Evolutionary conservation across 495 filamentous ascomycete genomes (phyloP), one percentile per base, ranked within the genome.

Genomic region (Hypoxylon trugodes): DNA sequence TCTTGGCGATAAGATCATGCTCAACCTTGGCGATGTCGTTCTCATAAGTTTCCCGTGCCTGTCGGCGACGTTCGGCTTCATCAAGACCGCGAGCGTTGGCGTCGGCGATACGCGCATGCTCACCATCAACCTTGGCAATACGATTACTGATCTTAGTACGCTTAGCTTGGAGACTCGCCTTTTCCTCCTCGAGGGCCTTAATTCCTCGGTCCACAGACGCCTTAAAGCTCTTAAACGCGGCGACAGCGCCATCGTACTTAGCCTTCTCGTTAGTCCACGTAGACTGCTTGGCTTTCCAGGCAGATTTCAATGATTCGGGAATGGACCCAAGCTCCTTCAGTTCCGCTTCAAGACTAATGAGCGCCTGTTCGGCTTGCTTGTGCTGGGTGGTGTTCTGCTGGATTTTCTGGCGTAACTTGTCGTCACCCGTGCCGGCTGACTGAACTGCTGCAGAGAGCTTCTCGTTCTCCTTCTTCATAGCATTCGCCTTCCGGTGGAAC

Each of bases 391-490:
- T 88, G 70, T 89, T 90, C 66, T 90, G 85, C 51, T 89, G 81
- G 30, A 89, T 83, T 64, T 92, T 90, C 69, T 93, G 90, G 55
- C 88, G 86, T 65, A 90, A 86, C 60, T 88, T 84, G 67, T 95
- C 93, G 69, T 97, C 93, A 65, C 88, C 88, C 43, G 87, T 88
- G 60, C 90, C 90, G 45, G 90, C 86, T 32, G 87, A 88, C 66
- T 82, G 83, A 60, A 89, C 89, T 28, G 83, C 81, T n/a, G 73
- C 73, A 37, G 81, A 86, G 47, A 89, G 86, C 49, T 86, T 89
- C 65, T 96, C 90, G 49, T 94, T 85, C 65, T 97, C 93, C 74
- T 88, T 96, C 65, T 85, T 87, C 49, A 92, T 73, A 26, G 84
- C 81, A 38, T 89, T 86, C 59, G 89, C 77, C 41, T 83, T 84